Percentiles rank a stretch among this genome's conserved stretches.
phyloP scores from a whole-genome alignment of 495 filamentous ascomycete genomes.

The Oidiodendron maius region DNA sequence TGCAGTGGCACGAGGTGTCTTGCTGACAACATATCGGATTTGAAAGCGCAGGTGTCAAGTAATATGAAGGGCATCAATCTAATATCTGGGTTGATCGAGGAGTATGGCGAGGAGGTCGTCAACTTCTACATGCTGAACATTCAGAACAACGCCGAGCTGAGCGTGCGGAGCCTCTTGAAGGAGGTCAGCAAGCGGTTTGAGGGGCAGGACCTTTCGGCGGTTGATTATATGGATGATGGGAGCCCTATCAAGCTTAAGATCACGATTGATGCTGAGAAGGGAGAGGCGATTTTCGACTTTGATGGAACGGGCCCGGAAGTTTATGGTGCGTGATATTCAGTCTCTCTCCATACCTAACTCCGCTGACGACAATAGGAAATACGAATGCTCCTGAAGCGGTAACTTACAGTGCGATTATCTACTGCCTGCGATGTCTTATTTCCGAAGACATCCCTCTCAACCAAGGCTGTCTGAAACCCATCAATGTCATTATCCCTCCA shows the following conservation, averaged over 20 bases:
- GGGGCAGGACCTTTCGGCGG: slow-evolving; percentile 65
- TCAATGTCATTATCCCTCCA: slow-evolving; percentile 78
- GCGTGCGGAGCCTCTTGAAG: slow-evolving; percentile 81
- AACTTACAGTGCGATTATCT: slow-evolving; percentile 93
- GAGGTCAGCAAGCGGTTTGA: slow-evolving; percentile 69
- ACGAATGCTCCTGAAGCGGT: slow-evolving; percentile 94
- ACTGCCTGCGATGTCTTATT: slow-evolving; percentile 89
- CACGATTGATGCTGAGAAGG: slow-evolving; percentile 73
- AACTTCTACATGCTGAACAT: slow-evolving; percentile 96
- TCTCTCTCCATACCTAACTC: not conserved
- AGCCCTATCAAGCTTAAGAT: slow-evolving; percentile 80
- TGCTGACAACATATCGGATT: slow-evolving; percentile 90
- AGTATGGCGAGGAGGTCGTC: slow-evolving; percentile 87
- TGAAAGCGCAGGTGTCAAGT: slow-evolving; percentile 92
- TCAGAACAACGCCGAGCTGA: slow-evolving; percentile 84
- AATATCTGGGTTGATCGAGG: slow-evolving; percentile 76
- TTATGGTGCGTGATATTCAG: slow-evolving; percentile 50
- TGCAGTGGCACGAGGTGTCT: slow-evolving; percentile 88
- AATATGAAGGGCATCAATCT: slow-evolving; percentile 95
- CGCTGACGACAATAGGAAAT: slow-evolving; percentile 37
- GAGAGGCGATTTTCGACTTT: slow-evolving; percentile 90
- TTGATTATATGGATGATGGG: slow-evolving; percentile 93
- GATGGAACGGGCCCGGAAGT: slow-evolving; percentile 86
- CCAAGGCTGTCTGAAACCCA: slow-evolving; percentile 88
- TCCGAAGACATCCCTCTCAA: slow-evolving; percentile 92